Conservation (phyloP, 805 yeast genomes). For the Kluyveromyces starmeri region DNA sequence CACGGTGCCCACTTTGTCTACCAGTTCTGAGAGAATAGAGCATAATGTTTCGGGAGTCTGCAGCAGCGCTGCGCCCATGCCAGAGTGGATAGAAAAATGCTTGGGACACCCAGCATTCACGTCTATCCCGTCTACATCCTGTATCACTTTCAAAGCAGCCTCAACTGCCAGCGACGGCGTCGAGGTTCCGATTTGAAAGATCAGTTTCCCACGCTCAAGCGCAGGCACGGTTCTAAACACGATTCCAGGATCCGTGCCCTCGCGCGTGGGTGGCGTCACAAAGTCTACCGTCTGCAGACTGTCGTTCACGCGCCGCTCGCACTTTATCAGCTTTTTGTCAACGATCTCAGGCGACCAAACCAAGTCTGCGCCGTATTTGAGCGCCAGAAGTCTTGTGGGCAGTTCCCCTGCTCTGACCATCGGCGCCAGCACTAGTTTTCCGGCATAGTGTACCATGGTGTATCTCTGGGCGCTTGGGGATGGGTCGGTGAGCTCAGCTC, state of each 20-base stretch:
- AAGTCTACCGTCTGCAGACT: slow-evolving; percentile 54
- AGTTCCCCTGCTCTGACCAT: slow-evolving; percentile 96
- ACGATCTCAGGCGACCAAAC: slow-evolving; percentile 96
- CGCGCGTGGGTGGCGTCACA: slow-evolving; percentile 29
- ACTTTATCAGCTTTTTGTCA: slow-evolving; percentile 71
- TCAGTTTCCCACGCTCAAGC: slow-evolving; percentile 54
- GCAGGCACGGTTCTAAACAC: slow-evolving; percentile 67
- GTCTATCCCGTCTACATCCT: slow-evolving; percentile 88
- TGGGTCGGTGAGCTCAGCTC: too few relatives aligned
- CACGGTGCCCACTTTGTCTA: slow-evolving; percentile 73
- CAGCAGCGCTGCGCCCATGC: slow-evolving; percentile 95
- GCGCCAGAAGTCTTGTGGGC: slow-evolving; percentile 74
- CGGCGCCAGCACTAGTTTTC: slow-evolving; percentile 84
- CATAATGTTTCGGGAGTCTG: slow-evolving; percentile 73
- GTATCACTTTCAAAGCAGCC: slow-evolving; percentile 74
- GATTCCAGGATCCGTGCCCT: slow-evolving; percentile 42
- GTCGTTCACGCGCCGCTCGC: slow-evolving; percentile 54
- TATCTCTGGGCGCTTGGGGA: too few relatives aligned
- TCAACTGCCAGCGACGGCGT: slow-evolving; percentile 76
- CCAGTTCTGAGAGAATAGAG: slow-evolving; percentile 58
- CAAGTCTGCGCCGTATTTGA: slow-evolving; percentile 82
- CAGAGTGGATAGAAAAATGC: slow-evolving; percentile 87
- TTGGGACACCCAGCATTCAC: slow-evolving; percentile 97
- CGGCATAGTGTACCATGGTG: slow-evolving; percentile 67
- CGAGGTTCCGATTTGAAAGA: slow-evolving; percentile 89